These are phyloP conservation scores for Geotrichum histeridarum DNA, from an alignment of 1,139 yeast species.

Conservation along the genomic window DNA sequence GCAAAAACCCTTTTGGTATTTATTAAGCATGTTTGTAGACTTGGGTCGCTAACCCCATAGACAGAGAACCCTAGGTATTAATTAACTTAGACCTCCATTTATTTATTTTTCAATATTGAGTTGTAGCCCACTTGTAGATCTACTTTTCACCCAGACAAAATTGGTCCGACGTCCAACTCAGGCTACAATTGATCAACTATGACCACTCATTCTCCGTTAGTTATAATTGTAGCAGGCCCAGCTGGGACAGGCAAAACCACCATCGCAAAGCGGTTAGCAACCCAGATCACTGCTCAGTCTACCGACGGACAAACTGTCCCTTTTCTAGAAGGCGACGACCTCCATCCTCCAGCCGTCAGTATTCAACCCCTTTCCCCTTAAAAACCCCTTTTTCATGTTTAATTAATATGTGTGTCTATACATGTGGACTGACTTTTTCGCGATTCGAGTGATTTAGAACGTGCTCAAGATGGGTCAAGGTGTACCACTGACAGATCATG, in stretches of 20 bases:
- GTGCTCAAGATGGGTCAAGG: constrained; percentile 78
- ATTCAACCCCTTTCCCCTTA: background rate
- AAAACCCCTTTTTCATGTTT: background rate
- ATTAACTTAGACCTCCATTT: too few relatives aligned
- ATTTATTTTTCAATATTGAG: too few relatives aligned
- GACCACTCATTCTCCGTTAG: constrained; percentile 21
- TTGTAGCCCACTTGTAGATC: too few relatives aligned
- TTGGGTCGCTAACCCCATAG: too few relatives aligned
- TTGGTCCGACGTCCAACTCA: too few relatives aligned
- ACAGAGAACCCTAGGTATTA: too few relatives aligned
- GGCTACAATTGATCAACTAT: too few relatives aligned
- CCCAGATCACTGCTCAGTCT: constrained; percentile 31
- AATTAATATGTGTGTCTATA: background rate
- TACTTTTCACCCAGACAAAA: too few relatives aligned
- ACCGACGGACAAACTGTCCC: constrained; percentile 29
- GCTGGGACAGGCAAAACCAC: constrained; percentile 94
- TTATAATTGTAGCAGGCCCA: constrained; percentile 71
- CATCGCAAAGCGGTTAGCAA: constrained; percentile 53
- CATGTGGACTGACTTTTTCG: background rate
- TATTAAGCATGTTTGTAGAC: too few relatives aligned
- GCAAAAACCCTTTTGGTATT: too few relatives aligned
- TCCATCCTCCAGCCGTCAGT: constrained; percentile 56
- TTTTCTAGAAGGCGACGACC: constrained; percentile 78
- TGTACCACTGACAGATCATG: constrained; percentile 77
- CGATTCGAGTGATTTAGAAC: constrained; percentile 39